These are phyloP conservation scores for Aspergillus aculeatus DNA, from an alignment of 2,329 filamentous ascomycete species.

Conservation along the genomic window DNA sequence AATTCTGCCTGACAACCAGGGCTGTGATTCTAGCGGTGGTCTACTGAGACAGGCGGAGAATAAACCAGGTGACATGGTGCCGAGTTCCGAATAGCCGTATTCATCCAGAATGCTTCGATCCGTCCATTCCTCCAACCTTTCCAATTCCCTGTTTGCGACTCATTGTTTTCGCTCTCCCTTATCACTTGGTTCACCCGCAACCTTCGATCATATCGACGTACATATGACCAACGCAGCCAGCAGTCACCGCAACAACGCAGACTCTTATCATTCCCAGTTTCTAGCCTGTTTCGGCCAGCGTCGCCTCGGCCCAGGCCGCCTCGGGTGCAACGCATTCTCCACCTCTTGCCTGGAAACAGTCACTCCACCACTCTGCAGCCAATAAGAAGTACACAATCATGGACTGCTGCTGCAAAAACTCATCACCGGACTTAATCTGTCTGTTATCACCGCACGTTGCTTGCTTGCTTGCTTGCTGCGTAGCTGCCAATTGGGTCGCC, in stretches of 20 bases:
- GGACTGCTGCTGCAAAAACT: not conserved
- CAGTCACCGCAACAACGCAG: not conserved
- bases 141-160: not conserved
- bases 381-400: not conserved
- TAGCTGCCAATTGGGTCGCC: not conserved
- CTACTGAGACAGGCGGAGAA: not conserved
- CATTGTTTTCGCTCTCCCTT: not conserved
- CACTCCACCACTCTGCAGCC: not conserved
- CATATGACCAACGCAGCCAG: not conserved
- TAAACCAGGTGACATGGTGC: not conserved
- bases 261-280: not conserved
- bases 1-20: not conserved
- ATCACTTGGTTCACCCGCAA: not conserved
- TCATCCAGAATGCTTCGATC: not conserved
- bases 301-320: not conserved
- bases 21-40: not conserved
- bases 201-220: not conserved
- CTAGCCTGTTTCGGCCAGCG: not conserved
- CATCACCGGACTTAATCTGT: not conserved
- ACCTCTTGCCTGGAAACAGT: not conserved
- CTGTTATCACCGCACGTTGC: not conserved
- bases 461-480: not conserved
- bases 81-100: not conserved
- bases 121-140: not conserved
- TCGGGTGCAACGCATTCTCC: not conserved